Conservation (phyloP, 176 grass and related monocot species). For the Avena atlantica region DNA sequence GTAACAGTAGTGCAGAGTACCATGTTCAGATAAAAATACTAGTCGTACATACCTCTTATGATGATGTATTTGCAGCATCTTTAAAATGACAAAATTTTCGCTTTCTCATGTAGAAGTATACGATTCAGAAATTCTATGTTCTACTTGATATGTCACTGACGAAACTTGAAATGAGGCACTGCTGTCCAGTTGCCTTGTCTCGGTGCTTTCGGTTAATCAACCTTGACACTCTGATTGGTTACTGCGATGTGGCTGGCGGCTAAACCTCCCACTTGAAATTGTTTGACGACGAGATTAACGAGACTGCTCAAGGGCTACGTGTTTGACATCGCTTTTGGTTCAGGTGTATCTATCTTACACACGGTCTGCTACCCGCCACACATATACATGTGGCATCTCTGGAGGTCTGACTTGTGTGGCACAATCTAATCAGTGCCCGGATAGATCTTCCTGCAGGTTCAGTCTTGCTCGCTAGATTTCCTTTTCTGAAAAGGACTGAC, state of each 20-base stretch:
- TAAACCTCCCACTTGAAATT: background rate
- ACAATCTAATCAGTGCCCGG: background rate
- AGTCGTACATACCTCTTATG: background rate
- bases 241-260: background rate
- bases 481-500: constrained; percentile 46
- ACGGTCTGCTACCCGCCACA: constrained; percentile 11
- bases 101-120: background rate
- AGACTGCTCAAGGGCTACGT: constrained; percentile 23
- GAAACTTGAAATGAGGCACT: background rate
- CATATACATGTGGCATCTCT: background rate
- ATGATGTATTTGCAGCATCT: background rate
- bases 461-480: constrained; percentile 12
- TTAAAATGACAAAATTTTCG: background rate
- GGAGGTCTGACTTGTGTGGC: constrained; percentile 17
- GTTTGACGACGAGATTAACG: constrained; percentile 19
- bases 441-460: constrained; percentile 1
- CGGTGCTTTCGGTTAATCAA: constrained; percentile 37
- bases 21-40: background rate
- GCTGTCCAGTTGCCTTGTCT: background rate
- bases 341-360: constrained; percentile 33
- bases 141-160: background rate
- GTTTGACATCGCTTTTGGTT: constrained; percentile 42
- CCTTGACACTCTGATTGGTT: background rate
- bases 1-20: constrained; percentile 25
- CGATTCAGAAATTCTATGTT: background rate